Conservation (phyloP, 768 basidiomycete genomes). For the Hericium rajendrae region DNA sequence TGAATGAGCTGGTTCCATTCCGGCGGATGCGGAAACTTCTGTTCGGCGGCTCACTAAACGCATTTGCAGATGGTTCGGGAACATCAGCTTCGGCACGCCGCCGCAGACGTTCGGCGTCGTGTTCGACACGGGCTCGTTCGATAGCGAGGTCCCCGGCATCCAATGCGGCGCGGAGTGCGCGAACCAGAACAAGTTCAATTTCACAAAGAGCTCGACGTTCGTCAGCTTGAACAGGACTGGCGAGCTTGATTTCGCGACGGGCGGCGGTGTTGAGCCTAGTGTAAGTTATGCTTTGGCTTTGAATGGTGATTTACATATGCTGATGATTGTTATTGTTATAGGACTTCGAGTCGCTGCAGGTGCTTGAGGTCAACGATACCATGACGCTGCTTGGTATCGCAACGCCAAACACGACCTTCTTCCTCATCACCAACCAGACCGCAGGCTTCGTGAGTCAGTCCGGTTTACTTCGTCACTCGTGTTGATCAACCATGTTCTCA, state of each 20-base stretch:
- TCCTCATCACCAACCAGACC: conserved; percentile 46
- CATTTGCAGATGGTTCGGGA: conserved; percentile 38
- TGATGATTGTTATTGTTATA: conserved; percentile 18
- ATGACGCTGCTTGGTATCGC: conserved; percentile 38
- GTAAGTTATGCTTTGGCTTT: not conserved
- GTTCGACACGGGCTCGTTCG: conserved; percentile 46
- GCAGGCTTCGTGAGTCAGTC: conserved; percentile 29
- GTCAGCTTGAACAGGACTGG: conserved; percentile 31
- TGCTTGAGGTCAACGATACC: conserved; percentile 38
- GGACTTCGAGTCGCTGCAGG: conserved; percentile 35
- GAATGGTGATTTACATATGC: not conserved
- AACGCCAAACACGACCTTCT: conserved; percentile 30
- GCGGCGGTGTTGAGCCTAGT: conserved; percentile 44
- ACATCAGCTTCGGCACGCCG: conserved; percentile 46
- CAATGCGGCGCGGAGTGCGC: conserved; percentile 35
- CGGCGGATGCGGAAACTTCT: not conserved
- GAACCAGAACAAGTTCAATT: conserved; percentile 37
- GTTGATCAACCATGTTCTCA: not conserved
- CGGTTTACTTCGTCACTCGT: not conserved
- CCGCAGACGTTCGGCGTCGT: conserved; percentile 39
- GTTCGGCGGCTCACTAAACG: not conserved
- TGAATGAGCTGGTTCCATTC: too few relatives aligned
- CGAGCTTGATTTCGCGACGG: conserved; percentile 45
- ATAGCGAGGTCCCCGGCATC: conserved; percentile 40
- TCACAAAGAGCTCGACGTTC: conserved; percentile 41